Evolutionary conservation across 1,284 basidiomycete species (phyloP).

Genomic region (Boletellus sp.): DNA sequence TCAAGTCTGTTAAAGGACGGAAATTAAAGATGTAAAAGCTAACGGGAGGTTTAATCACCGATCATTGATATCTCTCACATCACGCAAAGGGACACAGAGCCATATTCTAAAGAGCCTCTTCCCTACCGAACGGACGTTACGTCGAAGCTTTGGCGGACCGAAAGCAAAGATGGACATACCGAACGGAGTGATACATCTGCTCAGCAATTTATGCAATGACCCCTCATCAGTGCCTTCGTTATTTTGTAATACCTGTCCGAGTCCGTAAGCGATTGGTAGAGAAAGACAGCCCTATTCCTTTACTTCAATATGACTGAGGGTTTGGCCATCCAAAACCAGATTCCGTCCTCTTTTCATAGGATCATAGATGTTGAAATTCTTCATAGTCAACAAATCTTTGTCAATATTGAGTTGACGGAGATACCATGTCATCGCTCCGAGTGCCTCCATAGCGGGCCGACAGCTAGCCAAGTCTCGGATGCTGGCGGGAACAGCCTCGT

Average conservation of each 20-base stretch:
- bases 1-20: conserved; percentile 60
- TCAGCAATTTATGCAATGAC: conserved; percentile 79
- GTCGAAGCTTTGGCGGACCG: conserved; percentile 7
- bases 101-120: conserved; percentile 93
- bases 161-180: conserved; percentile 45
- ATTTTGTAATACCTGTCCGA: conserved; percentile 73
- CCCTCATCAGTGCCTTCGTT: conserved; percentile 90
- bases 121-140: conserved; percentile 42
- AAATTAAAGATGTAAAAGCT: conserved; percentile 10
- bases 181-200: conserved; percentile 85
- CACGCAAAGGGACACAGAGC: conserved; percentile 86
- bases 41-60: conserved; percentile 46
- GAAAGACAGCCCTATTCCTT: conserved; percentile 4
- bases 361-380: conserved; percentile 95
- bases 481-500: conserved; percentile 61
- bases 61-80: conserved; percentile 81
- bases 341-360: conserved; percentile 85
- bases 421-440: conserved; percentile 92
- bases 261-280: conserved; percentile 12
- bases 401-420: conserved; percentile 90
- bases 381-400: conserved; percentile 88
- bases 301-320: conserved; percentile 89
- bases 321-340: conserved; percentile 88
- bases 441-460: conserved; percentile 70
- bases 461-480: conserved; percentile 71